Percentiles rank a stretch among this genome's conserved stretches.
Evolutionary conservation across 495 filamentous ascomycete species (phyloP).

Genomic region (Annulohypoxylon moriforme): DNA sequence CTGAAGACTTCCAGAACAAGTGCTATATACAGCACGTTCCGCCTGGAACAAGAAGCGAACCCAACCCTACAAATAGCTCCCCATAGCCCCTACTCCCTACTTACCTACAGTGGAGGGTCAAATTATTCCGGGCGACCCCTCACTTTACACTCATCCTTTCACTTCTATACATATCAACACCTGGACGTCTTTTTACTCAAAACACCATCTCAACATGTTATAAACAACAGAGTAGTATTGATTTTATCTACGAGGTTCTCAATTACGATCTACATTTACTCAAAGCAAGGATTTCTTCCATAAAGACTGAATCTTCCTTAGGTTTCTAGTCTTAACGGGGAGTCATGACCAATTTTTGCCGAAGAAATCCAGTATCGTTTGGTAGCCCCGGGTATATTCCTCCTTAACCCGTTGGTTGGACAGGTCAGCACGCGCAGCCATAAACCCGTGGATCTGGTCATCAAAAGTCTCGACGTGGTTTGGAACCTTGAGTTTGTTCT

Average conservation of each 20-base stretch:
- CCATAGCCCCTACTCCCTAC: no score
- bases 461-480: not conserved
- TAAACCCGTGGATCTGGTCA: slow-evolving; percentile 6
- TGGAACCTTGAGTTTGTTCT: slow-evolving; percentile 6
- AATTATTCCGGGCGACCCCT: no score
- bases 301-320: not conserved
- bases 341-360: slow-evolving; percentile 12
- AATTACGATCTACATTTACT: not conserved
- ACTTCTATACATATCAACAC: not conserved
- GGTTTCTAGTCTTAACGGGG: not conserved
- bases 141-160: not conserved
- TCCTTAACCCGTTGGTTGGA: not conserved
- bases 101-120: no score
- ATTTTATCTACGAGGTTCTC: not conserved
- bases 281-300: not conserved
- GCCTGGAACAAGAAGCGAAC: no score
- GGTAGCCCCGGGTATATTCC: not conserved
- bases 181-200: no score
- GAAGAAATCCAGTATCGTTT: not conserved
- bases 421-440: slow-evolving; percentile 1
- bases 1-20: no score
- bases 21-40: no score
- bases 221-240: not conserved
- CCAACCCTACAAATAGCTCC: no score
- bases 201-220: not conserved